These are phyloP conservation scores for Guadua angustifolia DNA, from an alignment of 176 grass and related monocot genomes.

Conservation along the genomic window DNA sequence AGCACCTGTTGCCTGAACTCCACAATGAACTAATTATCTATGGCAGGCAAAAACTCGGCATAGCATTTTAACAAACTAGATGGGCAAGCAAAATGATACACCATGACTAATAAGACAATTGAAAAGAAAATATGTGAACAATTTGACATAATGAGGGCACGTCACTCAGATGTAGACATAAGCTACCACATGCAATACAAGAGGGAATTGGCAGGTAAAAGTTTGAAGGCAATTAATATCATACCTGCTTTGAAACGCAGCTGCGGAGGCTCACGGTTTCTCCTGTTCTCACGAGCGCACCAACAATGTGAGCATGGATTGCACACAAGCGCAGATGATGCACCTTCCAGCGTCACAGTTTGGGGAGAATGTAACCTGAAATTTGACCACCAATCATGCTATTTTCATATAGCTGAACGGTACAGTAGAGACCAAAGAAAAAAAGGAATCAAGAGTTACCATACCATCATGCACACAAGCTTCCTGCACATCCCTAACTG, in stretches of 20 bases:
- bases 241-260: constrained; percentile 73
- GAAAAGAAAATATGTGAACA: background rate
- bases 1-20: background rate
- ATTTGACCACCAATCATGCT: background rate
- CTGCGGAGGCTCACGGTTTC: constrained; percentile 68
- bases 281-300: constrained; percentile 60
- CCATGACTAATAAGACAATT: background rate
- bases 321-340: constrained; percentile 70
- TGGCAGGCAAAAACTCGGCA: background rate
- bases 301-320: constrained; percentile 66
- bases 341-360: constrained; percentile 66
- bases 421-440: background rate
- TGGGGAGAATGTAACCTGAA: constrained; percentile 63
- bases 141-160: background rate
- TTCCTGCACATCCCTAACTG: constrained; percentile 73
- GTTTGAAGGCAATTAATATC: background rate
- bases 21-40: background rate
- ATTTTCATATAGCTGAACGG: background rate
- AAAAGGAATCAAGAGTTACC: background rate
- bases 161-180: background rate
- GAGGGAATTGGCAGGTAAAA: background rate
- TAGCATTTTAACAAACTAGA: background rate
- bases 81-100: background rate
- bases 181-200: background rate
- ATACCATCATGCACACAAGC: constrained; percentile 74